Evolutionary conservation across 2,329 filamentous ascomycete genomes (phyloP).

Genomic region (Calonectria multiphialidica): DNA sequence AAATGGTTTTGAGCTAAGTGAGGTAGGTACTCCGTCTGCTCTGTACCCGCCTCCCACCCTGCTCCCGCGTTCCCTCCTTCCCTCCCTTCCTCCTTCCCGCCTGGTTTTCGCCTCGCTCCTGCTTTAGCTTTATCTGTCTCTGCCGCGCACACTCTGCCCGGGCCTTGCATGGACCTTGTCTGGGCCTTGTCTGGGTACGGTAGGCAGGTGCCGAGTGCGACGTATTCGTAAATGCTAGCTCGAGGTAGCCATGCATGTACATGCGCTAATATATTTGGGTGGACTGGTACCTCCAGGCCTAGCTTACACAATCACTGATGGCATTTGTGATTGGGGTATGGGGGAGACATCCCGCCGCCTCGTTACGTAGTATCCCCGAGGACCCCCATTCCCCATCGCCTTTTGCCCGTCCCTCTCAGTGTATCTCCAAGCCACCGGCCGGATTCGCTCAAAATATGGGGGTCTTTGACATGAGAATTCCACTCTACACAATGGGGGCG

Average conservation of each 20-base stretch:
- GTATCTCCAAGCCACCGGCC: neutral
- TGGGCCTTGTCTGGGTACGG: neutral
- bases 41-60: neutral
- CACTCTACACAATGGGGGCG: neutral
- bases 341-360: neutral
- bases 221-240: slow-evolving; percentile 4
- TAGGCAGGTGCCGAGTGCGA: slow-evolving; percentile 8
- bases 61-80: neutral
- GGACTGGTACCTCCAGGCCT: neutral
- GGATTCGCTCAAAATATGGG: slow-evolving; percentile 5
- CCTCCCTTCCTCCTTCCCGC: neutral
- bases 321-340: slow-evolving; percentile 11
- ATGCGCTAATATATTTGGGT: neutral
- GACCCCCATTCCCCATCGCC: slow-evolving; percentile 14
- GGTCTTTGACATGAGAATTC: slow-evolving; percentile 8
- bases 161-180: neutral
- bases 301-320: neutral
- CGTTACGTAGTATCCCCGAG: slow-evolving; percentile 22
- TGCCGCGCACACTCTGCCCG: neutral
- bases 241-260: neutral
- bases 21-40: neutral
- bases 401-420: neutral
- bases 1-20: slow-evolving; percentile 12
- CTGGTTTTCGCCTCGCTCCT: slow-evolving; percentile 3
- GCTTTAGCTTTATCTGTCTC: neutral